Conservation (phyloP, 805 yeast species). For the Hanseniaspora nectarophila region DNA sequence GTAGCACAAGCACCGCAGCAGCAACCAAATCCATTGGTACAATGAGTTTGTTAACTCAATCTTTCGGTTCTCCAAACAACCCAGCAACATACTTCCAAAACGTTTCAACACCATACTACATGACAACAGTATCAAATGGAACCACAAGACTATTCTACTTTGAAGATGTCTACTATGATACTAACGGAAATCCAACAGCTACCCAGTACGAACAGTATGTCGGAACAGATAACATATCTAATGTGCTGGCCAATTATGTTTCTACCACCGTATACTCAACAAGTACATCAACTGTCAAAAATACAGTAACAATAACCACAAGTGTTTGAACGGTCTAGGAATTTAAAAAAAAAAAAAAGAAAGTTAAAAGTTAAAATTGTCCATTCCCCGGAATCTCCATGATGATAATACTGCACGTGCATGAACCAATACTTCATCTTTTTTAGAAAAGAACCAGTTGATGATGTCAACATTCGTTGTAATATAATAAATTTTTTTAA, state of each 20-base stretch:
- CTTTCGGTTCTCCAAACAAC: not conserved
- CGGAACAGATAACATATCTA: conserved; percentile 4
- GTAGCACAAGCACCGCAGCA: not conserved
- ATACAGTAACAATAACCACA: conserved; percentile 4
- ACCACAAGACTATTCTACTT: conserved; percentile 12
- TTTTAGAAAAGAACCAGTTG: not conserved
- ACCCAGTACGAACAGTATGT: conserved; percentile 13
- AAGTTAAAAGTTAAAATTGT: too few species aligned
- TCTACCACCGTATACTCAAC: conserved; percentile 11
- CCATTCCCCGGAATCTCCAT: too few species aligned
- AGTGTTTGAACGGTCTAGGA: too few species aligned
- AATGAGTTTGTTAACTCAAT: not conserved
- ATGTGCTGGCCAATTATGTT: not conserved
- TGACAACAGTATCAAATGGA: conserved; percentile 11
- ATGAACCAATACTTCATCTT: too few species aligned
- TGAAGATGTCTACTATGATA: conserved; percentile 15
- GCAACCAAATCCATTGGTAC: not conserved
- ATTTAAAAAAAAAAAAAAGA: too few species aligned
- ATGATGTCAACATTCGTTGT: not conserved
- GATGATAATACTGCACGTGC: too few species aligned
- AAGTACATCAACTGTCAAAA: conserved; percentile 3
- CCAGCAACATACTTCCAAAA: conserved; percentile 3
- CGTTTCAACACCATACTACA: conserved; percentile 1
- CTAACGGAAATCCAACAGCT: conserved; percentile 15
- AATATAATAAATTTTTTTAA: not conserved